Percentiles rank a stretch among this genome's conserved stretches.
Evolutionary conservation across 2,329 filamentous ascomycete species (phyloP).

Genomic region (Fusarium concolor): DNA sequence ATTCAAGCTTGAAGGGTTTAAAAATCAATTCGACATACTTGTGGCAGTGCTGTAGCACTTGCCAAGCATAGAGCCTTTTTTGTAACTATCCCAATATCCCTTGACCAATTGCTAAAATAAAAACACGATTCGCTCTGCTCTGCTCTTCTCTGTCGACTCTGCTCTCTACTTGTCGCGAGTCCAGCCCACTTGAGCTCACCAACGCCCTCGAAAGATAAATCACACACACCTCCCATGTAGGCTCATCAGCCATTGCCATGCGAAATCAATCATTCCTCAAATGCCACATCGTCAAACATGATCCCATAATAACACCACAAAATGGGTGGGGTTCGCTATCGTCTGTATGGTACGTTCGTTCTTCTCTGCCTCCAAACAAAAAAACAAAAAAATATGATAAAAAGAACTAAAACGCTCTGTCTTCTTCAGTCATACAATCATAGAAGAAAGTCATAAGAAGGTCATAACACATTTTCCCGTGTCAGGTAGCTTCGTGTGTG

Average conservation of each 20-base stretch:
- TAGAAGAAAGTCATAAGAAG: conserved; percentile 55
- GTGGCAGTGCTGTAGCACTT: conserved; percentile 43
- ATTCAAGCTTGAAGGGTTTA: conserved; percentile 7
- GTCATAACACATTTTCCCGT: conserved; percentile 53
- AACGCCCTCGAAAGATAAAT: conserved; percentile 45
- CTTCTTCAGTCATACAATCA: conserved; percentile 58
- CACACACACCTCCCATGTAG: conserved; percentile 45
- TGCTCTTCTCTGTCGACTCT: conserved; percentile 37
- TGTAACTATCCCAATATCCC: conserved; percentile 44
- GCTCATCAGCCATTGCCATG: conserved; percentile 46
- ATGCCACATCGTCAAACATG: conserved; percentile 49
- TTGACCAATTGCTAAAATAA: conserved; percentile 38
- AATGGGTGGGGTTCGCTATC: conserved; percentile 39
- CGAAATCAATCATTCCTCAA: conserved; percentile 45
- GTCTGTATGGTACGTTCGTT: conserved; percentile 41
- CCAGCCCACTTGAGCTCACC: conserved; percentile 48
- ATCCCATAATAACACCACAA: conserved; percentile 46
- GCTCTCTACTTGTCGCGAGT: conserved; percentile 37
- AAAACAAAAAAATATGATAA: conserved; percentile 41
- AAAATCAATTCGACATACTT: conserved; percentile 38
- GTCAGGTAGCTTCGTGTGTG: conserved; percentile 50
- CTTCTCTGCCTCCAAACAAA: conserved; percentile 30
- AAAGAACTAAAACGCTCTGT: conserved; percentile 47
- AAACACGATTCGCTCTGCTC: conserved; percentile 41
- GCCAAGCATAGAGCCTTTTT: conserved; percentile 44